A percentile compares a stretch with the other conserved stretches of the same genome.
phyloP scores from a whole-genome alignment of 768 basidiomycete genomes.

The Amanita fuliginea region DNA sequence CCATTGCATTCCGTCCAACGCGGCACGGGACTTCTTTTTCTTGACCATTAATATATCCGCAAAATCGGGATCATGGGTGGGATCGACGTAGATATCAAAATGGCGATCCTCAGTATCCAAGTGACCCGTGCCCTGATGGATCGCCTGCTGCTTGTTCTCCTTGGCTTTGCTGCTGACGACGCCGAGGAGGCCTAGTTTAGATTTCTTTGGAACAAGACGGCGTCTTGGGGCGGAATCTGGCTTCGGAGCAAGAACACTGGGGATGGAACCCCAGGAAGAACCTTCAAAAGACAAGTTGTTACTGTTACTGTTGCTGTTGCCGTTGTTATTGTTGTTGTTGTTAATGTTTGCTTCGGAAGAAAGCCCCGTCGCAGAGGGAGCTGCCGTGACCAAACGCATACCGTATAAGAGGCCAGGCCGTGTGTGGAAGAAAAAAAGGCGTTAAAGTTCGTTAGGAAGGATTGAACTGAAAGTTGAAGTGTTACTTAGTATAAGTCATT shows the following conservation, averaged over 20 bases:
- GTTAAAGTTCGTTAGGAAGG: constrained; percentile 15
- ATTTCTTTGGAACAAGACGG: constrained; percentile 43
- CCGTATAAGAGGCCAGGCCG: too few species aligned
- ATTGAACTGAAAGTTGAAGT: neutral
- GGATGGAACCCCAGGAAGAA: constrained; percentile 22
- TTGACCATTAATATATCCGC: constrained; percentile 65
- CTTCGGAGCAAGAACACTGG: constrained; percentile 23
- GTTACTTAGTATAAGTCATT: neutral
- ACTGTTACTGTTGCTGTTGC: too few species aligned
- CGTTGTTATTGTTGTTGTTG: too few species aligned
- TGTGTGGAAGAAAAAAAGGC: constrained; percentile 9
- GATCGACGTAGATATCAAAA: constrained; percentile 67
- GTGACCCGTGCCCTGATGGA: neutral
- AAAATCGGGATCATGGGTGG: constrained; percentile 49
- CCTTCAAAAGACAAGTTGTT: constrained; percentile 20
- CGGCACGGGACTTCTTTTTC: constrained; percentile 62
- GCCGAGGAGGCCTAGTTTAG: constrained; percentile 38
- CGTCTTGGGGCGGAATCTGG: constrained; percentile 18
- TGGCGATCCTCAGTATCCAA: constrained; percentile 14
- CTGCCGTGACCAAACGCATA: constrained; percentile 68
- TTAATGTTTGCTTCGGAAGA: constrained; percentile 25
- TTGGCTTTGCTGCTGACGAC: constrained; percentile 15
- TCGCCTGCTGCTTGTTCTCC: constrained; percentile 17
- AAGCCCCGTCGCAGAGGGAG: constrained; percentile 41
- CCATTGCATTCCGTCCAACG: constrained; percentile 49